These are phyloP conservation scores for Coccomyxa subellipsoidea DNA, from an alignment of 163 green algal species.

Conservation along the genomic window DNA sequence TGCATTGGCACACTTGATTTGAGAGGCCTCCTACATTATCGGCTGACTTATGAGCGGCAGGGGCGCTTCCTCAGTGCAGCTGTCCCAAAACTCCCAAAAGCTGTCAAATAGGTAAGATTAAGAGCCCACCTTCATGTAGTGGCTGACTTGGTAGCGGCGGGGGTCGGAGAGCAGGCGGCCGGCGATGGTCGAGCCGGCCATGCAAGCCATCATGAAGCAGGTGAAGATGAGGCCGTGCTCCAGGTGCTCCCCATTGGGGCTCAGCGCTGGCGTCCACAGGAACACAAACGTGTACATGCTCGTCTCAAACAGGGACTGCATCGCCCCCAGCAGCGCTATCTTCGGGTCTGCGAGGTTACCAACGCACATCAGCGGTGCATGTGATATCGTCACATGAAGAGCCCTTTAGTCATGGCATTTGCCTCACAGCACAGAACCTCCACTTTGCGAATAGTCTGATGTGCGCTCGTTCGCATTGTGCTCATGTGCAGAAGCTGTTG, in stretches of 20 bases:
- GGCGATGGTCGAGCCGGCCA: slow-evolving; percentile 81
- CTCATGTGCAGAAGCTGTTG: no score
- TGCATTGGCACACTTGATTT: no score
- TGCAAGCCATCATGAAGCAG: slow-evolving; percentile 91
- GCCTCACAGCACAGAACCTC: no score
- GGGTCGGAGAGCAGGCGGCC: slow-evolving; percentile 59
- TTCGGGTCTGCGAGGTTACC: slow-evolving; percentile 57
- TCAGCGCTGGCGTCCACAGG: slow-evolving; percentile 43
- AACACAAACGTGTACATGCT: slow-evolving; percentile 88
- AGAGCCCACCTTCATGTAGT: slow-evolving; percentile 4
- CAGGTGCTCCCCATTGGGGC: slow-evolving; percentile 67
- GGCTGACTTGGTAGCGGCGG: background rate
- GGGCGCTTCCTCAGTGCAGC: no score
- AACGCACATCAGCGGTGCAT: background rate
- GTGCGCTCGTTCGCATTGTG: no score
- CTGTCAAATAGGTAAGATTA: no score
- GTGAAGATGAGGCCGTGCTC: slow-evolving; percentile 96
- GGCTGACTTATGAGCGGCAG: no score
- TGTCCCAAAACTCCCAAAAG: no score
- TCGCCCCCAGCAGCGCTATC: slow-evolving; percentile 78
- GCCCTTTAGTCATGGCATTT: no score
- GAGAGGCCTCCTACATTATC: no score
- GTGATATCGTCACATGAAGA: no score
- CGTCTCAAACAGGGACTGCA: slow-evolving; percentile 88
- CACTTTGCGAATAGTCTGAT: no score